A percentile compares a stretch with the other conserved stretches of the same genome.
Evolutionary conservation across 2,329 filamentous ascomycete genomes (phyloP).

Genomic region (Hypoxylon rubiginosum): DNA sequence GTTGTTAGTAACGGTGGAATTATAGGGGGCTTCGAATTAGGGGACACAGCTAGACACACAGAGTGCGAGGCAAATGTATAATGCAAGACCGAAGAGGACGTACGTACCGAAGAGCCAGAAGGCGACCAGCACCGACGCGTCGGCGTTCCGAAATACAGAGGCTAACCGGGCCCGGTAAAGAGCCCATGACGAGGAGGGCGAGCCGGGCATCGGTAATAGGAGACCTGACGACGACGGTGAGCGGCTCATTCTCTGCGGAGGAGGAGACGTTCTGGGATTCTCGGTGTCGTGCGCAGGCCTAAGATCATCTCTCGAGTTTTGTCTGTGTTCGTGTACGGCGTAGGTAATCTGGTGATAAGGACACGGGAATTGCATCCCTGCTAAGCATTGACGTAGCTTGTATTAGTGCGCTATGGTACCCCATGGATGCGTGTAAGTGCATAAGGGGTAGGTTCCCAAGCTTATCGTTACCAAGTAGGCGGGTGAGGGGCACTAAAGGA

Average conservation of each 20-base stretch:
- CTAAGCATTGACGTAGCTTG: background rate
- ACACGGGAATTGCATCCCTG: slow-evolving; percentile 13
- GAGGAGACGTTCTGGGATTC: background rate
- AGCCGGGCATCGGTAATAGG: slow-evolving; percentile 70
- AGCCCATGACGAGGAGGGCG: slow-evolving; percentile 77
- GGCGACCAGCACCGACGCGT: slow-evolving; percentile 79
- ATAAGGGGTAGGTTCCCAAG: slow-evolving; percentile 4
- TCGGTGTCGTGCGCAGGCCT: background rate
- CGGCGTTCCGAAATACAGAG: slow-evolving; percentile 74
- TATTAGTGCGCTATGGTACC: background rate
- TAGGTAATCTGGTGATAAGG: slow-evolving; percentile 8
- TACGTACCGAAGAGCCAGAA: slow-evolving; percentile 92
- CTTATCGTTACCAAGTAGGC: slow-evolving; percentile 5
- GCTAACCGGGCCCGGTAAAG: slow-evolving; percentile 76
- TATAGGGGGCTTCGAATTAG: too few relatives aligned
- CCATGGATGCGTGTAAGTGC: slow-evolving; percentile 16
- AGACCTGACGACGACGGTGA: slow-evolving; percentile 52
- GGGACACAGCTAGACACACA: too few relatives aligned
- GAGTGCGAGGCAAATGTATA: background rate
- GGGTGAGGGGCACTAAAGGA: slow-evolving; percentile 5
- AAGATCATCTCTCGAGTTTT: background rate
- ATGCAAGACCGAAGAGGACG: background rate
- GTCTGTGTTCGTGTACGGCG: background rate
- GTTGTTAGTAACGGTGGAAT: slow-evolving; percentile 15
- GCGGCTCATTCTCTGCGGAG: slow-evolving; percentile 35